Conservation (phyloP, 2,329 filamentous ascomycete species). For the Xylaria sp. region DNA sequence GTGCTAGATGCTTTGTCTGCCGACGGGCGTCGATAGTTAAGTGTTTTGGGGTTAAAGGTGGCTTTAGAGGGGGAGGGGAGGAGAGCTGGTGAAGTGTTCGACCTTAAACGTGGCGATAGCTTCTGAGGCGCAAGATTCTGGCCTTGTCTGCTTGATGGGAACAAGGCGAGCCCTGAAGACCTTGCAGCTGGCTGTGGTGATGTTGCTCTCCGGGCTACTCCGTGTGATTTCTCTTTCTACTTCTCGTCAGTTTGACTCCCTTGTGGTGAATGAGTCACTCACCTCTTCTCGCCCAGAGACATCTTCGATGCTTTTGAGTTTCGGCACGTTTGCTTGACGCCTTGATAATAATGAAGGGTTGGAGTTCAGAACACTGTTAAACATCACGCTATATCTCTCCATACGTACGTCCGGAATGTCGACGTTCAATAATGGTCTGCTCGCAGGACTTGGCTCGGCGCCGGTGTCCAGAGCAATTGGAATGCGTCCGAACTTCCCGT, state of each 20-base stretch:
- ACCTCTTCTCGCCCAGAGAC: slow-evolving; percentile 48
- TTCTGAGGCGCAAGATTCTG: slow-evolving; percentile 34
- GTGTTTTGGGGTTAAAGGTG: slow-evolving; percentile 40
- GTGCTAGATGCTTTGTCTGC: slow-evolving; percentile 11
- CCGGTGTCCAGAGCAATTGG: slow-evolving; percentile 33
- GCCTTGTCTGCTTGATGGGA: slow-evolving; percentile 45
- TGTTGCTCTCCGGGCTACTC: slow-evolving; percentile 49
- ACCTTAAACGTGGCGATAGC: slow-evolving; percentile 51
- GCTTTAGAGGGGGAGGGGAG: slow-evolving; percentile 51
- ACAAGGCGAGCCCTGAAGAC: slow-evolving; percentile 54
- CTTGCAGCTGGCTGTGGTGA: slow-evolving; percentile 52
- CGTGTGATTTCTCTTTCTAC: slow-evolving; percentile 10
- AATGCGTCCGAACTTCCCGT: slow-evolving; percentile 37
- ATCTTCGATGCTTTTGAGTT: slow-evolving; percentile 60
- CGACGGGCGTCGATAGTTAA: slow-evolving; percentile 30
- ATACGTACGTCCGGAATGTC: slow-evolving; percentile 79
- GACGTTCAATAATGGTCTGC: slow-evolving; percentile 65
- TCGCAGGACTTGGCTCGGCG: slow-evolving; percentile 8
- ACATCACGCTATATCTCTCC: slow-evolving; percentile 96
- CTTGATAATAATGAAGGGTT: slow-evolving; percentile 59
- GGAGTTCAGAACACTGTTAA: slow-evolving; percentile 68
- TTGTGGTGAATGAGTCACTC: slow-evolving; percentile 12
- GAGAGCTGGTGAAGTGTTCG: slow-evolving; percentile 60
- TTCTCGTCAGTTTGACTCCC: slow-evolving; percentile 23
- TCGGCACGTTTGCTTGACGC: slow-evolving; percentile 64